Conservation (phyloP, 2,329 filamentous ascomycete genomes). For the Penicillium psychrosexuale region DNA sequence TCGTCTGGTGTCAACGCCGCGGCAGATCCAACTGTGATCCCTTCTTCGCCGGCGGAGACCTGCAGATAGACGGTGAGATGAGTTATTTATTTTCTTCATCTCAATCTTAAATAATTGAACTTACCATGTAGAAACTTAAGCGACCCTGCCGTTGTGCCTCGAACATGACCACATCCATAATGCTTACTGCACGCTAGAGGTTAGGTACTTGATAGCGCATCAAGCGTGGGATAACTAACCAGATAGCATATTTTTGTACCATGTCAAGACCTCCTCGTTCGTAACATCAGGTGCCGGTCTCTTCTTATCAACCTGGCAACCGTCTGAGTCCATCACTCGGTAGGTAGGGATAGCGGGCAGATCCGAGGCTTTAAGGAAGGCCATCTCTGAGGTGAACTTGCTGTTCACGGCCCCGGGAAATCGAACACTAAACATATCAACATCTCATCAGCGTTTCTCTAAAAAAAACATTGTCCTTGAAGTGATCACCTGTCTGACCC, state of each 20-base stretch:
- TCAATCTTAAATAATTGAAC: not conserved
- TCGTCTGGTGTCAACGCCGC: constrained; percentile 80
- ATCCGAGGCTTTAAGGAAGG: constrained; percentile 71
- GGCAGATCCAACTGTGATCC: constrained; percentile 83
- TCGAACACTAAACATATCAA: constrained; percentile 48
- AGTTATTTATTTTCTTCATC: too few species aligned
- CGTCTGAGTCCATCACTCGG: constrained; percentile 85
- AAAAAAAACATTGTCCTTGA: not conserved
- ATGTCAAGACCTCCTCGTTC: constrained; percentile 57
- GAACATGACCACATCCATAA: constrained; percentile 98
- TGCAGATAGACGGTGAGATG: constrained; percentile 21
- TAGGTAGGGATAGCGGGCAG: constrained; percentile 82
- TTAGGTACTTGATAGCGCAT: constrained; percentile 10
- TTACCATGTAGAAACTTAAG: constrained; percentile 93
- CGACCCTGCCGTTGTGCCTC: constrained; percentile 95
- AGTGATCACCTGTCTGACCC: constrained; percentile 55
- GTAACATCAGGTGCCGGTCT: constrained; percentile 61
- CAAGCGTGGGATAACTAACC: constrained; percentile 33
- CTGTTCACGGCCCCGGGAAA: constrained; percentile 97
- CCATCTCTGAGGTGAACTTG: constrained; percentile 77
- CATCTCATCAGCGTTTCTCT: constrained; percentile 1
- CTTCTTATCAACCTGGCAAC: constrained; percentile 73
- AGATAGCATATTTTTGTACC: constrained; percentile 64
- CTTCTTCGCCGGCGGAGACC: constrained; percentile 86
- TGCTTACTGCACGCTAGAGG: constrained; percentile 52